phyloP scores from a whole-genome alignment of 163 green algal genomes.

The Volvox carteri region DNA sequence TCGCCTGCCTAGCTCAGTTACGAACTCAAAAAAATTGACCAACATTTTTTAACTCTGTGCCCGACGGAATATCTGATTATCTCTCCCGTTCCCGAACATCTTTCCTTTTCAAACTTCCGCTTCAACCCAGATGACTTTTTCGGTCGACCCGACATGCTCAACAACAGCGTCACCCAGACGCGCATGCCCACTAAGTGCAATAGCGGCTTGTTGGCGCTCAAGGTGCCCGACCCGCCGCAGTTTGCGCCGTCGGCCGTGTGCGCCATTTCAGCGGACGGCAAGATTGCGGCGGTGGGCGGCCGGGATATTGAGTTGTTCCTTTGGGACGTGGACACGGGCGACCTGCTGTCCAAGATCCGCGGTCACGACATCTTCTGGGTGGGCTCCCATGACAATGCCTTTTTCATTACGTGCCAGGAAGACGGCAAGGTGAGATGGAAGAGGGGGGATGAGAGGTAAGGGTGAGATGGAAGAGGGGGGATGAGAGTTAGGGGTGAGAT shows the following conservation, averaged over 20 bases:
- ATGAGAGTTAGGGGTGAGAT: neutral
- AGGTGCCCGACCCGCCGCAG: conserved; percentile 62
- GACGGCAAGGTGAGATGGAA: conserved; percentile 56
- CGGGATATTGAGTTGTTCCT: conserved; percentile 66
- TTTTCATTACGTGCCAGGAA: conserved; percentile 68
- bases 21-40: too few relatives aligned
- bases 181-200: conserved; percentile 51
- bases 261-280: conserved; percentile 63
- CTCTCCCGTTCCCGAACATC: too few relatives aligned
- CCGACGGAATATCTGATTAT: too few relatives aligned
- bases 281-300: conserved; percentile 64
- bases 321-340: conserved; percentile 64
- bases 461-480: too few relatives aligned
- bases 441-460: neutral
- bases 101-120: neutral
- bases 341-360: conserved; percentile 60
- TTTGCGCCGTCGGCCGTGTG: conserved; percentile 57
- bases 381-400: conserved; percentile 58
- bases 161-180: conserved; percentile 18
- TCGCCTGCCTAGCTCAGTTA: too few relatives aligned
- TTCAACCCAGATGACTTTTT: conserved; percentile 57
- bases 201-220: conserved; percentile 57
- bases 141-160: conserved; percentile 38
- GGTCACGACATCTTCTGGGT: conserved; percentile 68
- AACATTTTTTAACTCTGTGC: too few relatives aligned